These are phyloP conservation scores for Cladophialophora yegresii DNA, from an alignment of 2,329 filamentous ascomycete genomes.

Conservation along the genomic window DNA sequence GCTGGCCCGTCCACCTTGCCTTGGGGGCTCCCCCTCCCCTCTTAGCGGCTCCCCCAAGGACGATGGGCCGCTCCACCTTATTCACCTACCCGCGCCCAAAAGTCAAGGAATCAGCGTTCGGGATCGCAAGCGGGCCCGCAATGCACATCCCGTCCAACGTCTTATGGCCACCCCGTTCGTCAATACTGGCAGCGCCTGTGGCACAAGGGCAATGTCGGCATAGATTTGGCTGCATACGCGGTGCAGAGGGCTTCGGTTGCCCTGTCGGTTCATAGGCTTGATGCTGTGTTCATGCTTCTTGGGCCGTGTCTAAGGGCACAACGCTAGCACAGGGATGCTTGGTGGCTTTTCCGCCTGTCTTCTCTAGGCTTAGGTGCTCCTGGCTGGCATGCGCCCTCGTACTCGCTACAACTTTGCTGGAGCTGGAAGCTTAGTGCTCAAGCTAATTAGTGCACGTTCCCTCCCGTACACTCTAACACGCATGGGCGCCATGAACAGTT, in stretches of 20 bases:
- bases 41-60: slow-evolving; percentile 1
- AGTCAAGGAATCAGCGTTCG: slow-evolving; percentile 4
- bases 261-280: neutral
- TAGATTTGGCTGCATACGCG: slow-evolving; percentile 11
- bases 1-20: neutral
- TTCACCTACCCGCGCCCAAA: neutral
- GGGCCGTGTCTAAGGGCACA: neutral
- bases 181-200: slow-evolving; percentile 4
- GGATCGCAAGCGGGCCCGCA: slow-evolving; percentile 7
- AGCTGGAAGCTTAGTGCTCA: slow-evolving; percentile 7
- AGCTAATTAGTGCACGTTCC: slow-evolving; percentile 21
- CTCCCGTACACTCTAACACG: slow-evolving; percentile 10
- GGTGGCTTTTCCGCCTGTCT: slow-evolving; percentile 5
- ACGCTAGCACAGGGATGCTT: slow-evolving; percentile 5
- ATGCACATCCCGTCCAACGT: slow-evolving; percentile 1
- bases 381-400: slow-evolving; percentile 2
- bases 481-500: slow-evolving; percentile 24
- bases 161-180: neutral
- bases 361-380: slow-evolving; percentile 13
- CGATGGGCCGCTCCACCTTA: neutral
- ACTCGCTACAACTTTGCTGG: slow-evolving; percentile 16
- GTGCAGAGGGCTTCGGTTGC: slow-evolving; percentile 4
- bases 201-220: slow-evolving; percentile 7
- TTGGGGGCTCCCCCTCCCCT: neutral
- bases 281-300: neutral